Evolutionary conservation across 768 basidiomycete genomes (phyloP).

Genomic region (Suillus tomentosus): DNA sequence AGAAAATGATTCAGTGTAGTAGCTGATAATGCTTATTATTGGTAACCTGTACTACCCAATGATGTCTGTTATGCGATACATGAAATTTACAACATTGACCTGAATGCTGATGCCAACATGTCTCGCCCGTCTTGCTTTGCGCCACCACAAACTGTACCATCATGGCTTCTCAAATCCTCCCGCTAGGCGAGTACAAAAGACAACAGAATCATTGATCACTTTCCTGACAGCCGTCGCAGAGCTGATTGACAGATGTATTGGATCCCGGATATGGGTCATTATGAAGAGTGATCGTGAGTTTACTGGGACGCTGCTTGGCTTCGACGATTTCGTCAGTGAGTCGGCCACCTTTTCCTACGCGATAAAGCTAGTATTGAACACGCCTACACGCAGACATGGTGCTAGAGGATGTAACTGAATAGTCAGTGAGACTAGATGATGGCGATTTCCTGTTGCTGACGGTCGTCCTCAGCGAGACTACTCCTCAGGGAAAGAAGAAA

Average conservation of each 20-base stretch:
- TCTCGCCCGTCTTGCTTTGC: constrained; percentile 8
- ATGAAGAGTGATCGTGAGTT: constrained; percentile 99
- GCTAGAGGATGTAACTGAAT: constrained; percentile 95
- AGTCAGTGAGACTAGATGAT: constrained; percentile 52
- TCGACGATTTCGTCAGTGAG: constrained; percentile 99
- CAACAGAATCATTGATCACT: constrained; percentile 4
- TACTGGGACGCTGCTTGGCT: constrained; percentile 90
- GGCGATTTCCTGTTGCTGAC: constrained; percentile 8
- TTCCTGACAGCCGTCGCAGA: constrained; percentile 47
- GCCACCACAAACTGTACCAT: constrained; percentile 1
- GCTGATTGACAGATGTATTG: constrained; percentile 96
- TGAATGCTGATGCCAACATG: background rate
- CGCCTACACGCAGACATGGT: constrained; percentile 70
- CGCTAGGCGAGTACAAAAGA: constrained; percentile 60
- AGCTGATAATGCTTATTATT: constrained; percentile 20
- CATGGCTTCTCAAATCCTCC: constrained; percentile 94
- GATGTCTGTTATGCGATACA: constrained; percentile 13
- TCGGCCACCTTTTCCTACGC: constrained; percentile 28
- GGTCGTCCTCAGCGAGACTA: constrained; percentile 65
- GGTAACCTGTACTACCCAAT: constrained; percentile 3
- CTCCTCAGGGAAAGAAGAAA: constrained; percentile 77
- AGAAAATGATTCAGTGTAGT: constrained; percentile 24
- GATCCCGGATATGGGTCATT: constrained; percentile 95
- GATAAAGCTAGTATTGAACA: constrained; percentile 5
- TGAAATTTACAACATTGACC: background rate